Conservation (phyloP, 495 filamentous ascomycete genomes). For the Aspergillus leporis region DNA sequence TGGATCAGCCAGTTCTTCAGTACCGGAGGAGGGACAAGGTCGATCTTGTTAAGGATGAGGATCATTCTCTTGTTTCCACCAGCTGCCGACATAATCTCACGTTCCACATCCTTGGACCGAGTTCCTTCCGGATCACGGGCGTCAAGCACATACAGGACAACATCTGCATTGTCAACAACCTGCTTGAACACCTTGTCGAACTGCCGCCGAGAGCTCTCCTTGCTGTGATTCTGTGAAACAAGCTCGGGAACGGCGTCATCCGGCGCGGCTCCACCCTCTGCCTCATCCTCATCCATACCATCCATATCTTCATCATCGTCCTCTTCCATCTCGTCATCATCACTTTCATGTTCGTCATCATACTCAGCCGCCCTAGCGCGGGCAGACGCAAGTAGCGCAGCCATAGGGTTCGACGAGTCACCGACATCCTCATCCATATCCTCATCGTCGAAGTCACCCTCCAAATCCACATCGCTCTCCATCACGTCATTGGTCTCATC, state of each 20-base stretch:
- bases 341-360: constrained; percentile 57
- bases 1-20: constrained; percentile 83
- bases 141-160: constrained; percentile 92
- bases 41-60: constrained; percentile 95
- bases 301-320: constrained; percentile 64
- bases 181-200: constrained; percentile 97
- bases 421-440: constrained; percentile 56
- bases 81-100: constrained; percentile 82
- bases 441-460: constrained; percentile 45
- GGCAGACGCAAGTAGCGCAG: constrained; percentile 88
- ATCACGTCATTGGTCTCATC: constrained; percentile 32
- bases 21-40: constrained; percentile 79
- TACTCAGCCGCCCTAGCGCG: constrained; percentile 82
- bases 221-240: constrained; percentile 37
- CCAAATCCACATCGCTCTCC: background rate
- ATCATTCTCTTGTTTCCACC: constrained; percentile 84
- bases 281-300: constrained; percentile 57
- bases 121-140: constrained; percentile 91
- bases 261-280: constrained; percentile 46
- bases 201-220: constrained; percentile 77
- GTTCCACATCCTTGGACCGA: constrained; percentile 85
- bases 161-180: constrained; percentile 86
- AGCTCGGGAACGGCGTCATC: constrained; percentile 41
- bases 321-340: constrained; percentile 53
- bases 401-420: constrained; percentile 82